phyloP scores from a whole-genome alignment of 495 filamentous ascomycete genomes.

The Aspergillus carlsbadensis region DNA sequence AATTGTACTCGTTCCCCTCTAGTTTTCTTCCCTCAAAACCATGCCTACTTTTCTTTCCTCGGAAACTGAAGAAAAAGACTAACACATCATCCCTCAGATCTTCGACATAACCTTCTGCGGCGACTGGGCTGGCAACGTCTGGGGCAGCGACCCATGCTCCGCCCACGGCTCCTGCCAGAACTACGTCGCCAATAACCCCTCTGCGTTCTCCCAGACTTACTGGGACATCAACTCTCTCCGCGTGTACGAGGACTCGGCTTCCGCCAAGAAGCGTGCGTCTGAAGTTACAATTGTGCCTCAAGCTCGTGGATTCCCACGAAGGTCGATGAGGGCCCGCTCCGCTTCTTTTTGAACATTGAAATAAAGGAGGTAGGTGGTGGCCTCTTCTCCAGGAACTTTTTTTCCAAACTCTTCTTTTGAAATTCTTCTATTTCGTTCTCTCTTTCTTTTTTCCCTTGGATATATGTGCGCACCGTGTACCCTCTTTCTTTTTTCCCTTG shows the following conservation, averaged over 20 bases:
- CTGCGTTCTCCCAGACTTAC: constrained; percentile 60
- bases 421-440: no score
- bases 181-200: constrained; percentile 61
- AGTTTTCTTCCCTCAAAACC: not conserved
- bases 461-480: no score
- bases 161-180: constrained; percentile 53
- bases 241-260: constrained; percentile 48
- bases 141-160: constrained; percentile 29
- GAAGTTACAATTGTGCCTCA: not conserved
- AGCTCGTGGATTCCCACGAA: not conserved
- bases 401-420: no score
- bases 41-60: not conserved
- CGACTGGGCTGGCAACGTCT: constrained; percentile 56
- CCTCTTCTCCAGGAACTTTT: no score
- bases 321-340: not conserved
- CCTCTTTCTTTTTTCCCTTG: no score
- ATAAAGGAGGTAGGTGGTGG: no score
- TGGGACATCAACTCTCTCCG: constrained; percentile 67
- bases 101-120: constrained; percentile 71
- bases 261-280: not conserved
- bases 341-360: not conserved
- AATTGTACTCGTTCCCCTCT: constrained; percentile 47
- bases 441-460: no score
- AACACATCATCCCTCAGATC: constrained; percentile 30
- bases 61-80: not conserved